These are phyloP conservation scores for Aspergillus ustus DNA, from an alignment of 2,329 filamentous ascomycete genomes.

Conservation along the genomic window DNA sequence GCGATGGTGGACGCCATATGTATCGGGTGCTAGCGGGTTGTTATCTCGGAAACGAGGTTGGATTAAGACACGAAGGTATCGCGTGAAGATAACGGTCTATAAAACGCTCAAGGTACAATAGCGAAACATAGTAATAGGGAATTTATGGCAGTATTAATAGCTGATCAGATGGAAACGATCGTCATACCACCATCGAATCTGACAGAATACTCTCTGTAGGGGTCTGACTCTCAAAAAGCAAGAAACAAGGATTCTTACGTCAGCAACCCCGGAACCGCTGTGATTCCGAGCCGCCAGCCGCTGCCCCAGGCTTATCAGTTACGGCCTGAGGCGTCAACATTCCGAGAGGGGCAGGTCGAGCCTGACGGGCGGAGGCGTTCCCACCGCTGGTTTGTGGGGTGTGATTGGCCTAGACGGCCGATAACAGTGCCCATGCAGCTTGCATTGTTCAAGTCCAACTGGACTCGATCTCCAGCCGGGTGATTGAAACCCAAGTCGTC, in stretches of 20 bases:
- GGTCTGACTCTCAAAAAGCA: no score
- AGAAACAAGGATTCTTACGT: slow-evolving; percentile 9
- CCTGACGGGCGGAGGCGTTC: neutral
- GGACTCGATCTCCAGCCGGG: neutral
- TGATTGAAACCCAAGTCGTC: neutral
- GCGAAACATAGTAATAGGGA: neutral
- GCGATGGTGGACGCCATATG: slow-evolving; percentile 25
- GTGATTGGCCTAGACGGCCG: slow-evolving; percentile 26
- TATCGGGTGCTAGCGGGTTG: slow-evolving; percentile 17
- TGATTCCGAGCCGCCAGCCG: slow-evolving; percentile 2
- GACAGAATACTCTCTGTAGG: neutral
- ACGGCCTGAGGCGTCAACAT: slow-evolving; percentile 1
- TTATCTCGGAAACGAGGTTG: slow-evolving; percentile 5
- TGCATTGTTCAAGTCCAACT: neutral
- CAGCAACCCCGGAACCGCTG: slow-evolving; percentile 11
- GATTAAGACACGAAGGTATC: neutral
- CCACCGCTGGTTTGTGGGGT: slow-evolving; percentile 1
- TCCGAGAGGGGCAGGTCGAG: slow-evolving; percentile 5
- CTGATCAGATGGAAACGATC: neutral
- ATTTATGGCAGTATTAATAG: neutral
- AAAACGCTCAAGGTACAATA: neutral
- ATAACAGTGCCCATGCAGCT: slow-evolving; percentile 11
- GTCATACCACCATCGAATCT: neutral
- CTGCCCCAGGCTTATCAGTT: slow-evolving; percentile 18
- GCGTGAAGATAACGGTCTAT: neutral